Conservation (phyloP, 192 early-diverging fungal genomes). For the Haplosporangium gracile region DNA sequence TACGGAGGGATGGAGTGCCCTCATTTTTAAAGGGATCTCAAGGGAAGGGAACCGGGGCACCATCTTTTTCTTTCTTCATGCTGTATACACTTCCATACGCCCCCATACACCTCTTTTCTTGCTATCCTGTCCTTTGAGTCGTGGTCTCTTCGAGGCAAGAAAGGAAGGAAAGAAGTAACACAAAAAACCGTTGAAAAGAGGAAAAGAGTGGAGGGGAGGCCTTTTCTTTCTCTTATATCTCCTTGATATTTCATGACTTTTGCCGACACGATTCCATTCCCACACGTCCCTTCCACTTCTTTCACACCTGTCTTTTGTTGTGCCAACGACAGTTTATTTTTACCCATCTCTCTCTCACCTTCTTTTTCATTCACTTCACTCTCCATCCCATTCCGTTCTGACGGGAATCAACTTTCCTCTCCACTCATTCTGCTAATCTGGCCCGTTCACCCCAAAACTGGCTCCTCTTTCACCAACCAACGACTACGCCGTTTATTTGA, state of each 20-base stretch:
- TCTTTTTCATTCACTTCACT: background rate
- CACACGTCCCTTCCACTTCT: background rate
- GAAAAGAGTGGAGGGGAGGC: background rate
- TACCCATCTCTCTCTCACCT: background rate
- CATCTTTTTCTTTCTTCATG: background rate
- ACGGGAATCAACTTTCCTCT: background rate
- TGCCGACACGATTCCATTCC: background rate
- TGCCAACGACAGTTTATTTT: background rate
- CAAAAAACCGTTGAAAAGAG: background rate
- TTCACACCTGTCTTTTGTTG: background rate
- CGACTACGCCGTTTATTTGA: background rate
- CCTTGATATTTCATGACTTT: background rate
- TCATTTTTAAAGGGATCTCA: background rate
- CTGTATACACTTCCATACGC: background rate
- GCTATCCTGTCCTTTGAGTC: background rate
- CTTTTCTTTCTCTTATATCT: background rate
- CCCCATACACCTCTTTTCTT: background rate
- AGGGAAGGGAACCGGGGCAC: background rate
- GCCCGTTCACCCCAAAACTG: background rate
- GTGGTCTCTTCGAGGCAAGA: background rate
- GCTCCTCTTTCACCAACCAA: background rate
- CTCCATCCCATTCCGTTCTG: constrained; percentile 18
- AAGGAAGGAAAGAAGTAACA: background rate
- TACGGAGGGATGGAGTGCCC: background rate
- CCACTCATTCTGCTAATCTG: constrained; percentile 11